These are phyloP conservation scores for Lippia alba DNA, from an alignment of 305 asterid genomes.

Conservation along the genomic window DNA sequence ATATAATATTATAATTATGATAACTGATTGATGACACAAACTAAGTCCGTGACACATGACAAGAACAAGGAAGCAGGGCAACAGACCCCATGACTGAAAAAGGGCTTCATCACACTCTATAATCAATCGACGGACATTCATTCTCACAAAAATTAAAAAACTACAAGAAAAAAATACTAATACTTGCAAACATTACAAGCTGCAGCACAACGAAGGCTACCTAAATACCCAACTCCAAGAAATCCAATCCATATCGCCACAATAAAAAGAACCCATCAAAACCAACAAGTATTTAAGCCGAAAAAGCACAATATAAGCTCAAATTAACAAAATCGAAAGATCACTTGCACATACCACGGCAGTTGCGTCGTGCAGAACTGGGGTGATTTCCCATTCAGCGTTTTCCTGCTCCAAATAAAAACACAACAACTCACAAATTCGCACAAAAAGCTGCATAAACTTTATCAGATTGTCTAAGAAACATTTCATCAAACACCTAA, in stretches of 20 bases:
- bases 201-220: background rate
- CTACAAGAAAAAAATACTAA: background rate
- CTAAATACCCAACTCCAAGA: background rate
- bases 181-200: background rate
- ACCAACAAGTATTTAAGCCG: background rate
- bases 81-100: slow-evolving; percentile 3
- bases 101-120: slow-evolving; percentile 9
- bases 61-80: background rate
- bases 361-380: slow-evolving; percentile 74
- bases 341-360: slow-evolving; percentile 57
- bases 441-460: background rate
- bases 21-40: slow-evolving; percentile 4
- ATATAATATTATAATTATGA: slow-evolving; percentile 1
- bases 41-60: background rate
- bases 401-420: slow-evolving; percentile 43
- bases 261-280: too few species aligned
- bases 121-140: background rate
- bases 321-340: background rate
- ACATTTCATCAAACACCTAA: slow-evolving; percentile 38
- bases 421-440: slow-evolving; percentile 1
- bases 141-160: background rate
- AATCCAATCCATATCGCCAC: too few species aligned
- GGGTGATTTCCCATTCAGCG: slow-evolving; percentile 66
- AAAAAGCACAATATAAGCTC: background rate
- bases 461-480: slow-evolving; percentile 27